Conservation (phyloP, 768 basidiomycete species). For the Fistulinella prunicolor region DNA sequence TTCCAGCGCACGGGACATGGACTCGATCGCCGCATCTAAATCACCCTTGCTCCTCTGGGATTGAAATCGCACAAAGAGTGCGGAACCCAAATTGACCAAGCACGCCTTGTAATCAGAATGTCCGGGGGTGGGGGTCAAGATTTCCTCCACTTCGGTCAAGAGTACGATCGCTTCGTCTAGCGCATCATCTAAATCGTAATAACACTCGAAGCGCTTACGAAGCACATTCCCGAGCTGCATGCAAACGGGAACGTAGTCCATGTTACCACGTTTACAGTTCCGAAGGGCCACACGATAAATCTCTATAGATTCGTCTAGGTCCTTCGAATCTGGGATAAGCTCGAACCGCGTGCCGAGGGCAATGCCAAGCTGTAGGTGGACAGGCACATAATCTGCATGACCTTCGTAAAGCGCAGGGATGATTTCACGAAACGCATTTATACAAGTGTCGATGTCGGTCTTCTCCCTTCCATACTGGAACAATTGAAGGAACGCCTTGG, state of each 20-base stretch:
- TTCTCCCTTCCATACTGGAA: slow-evolving; percentile 9
- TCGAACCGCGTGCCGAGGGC: slow-evolving; percentile 22
- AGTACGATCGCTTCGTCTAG: slow-evolving; percentile 26
- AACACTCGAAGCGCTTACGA: slow-evolving; percentile 9
- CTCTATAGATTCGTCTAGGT: slow-evolving; percentile 26
- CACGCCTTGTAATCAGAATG: slow-evolving; percentile 2
- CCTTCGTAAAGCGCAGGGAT: slow-evolving; percentile 9
- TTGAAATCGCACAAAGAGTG: slow-evolving; percentile 19
- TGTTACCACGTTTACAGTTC: slow-evolving; percentile 6
- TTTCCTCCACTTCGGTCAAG: slow-evolving; percentile 18
- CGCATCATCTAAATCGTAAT: neutral
- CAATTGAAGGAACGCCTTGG: slow-evolving; percentile 13
- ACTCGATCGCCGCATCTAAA: slow-evolving; percentile 18
- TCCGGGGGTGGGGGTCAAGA: slow-evolving; percentile 2
- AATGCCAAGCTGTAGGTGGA: slow-evolving; percentile 11
- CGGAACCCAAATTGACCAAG: slow-evolving; percentile 8
- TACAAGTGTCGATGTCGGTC: slow-evolving; percentile 4
- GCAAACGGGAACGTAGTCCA: slow-evolving; percentile 7
- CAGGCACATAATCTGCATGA: slow-evolving; percentile 8
- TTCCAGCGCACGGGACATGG: slow-evolving; percentile 3
- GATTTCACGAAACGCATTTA: slow-evolving; percentile 15
- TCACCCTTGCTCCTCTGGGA: slow-evolving; percentile 5
- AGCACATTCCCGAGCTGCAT: slow-evolving; percentile 18
- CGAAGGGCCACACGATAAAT: slow-evolving; percentile 11
- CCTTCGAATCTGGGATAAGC: neutral